Evolutionary conservation across 106 monocot species (phyloP).

Genomic region (Platanthera guangdongensis): DNA sequence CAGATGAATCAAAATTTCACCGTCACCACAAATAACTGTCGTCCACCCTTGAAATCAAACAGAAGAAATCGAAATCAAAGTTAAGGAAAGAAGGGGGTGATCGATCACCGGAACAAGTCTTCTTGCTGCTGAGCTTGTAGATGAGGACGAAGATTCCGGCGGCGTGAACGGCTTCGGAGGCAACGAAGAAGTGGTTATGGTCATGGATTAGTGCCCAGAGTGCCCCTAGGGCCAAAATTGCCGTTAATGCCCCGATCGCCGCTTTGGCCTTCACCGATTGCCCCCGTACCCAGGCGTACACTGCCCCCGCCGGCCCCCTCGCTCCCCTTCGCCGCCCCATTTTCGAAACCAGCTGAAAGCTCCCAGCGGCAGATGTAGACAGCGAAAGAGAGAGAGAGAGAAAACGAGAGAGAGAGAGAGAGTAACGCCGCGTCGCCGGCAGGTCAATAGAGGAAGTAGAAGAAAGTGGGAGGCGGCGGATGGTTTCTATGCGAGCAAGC

Average conservation of each 20-base stretch:
- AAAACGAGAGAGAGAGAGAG: too few species aligned
- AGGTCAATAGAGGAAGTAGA: too few species aligned
- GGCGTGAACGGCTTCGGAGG: constrained; percentile 14
- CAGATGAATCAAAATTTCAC: not conserved
- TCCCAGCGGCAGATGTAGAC: too few species aligned
- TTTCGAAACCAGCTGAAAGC: too few species aligned
- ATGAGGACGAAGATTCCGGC: constrained; percentile 21
- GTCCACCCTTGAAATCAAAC: not conserved
- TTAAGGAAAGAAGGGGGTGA: not conserved
- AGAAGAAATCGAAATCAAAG: not conserved
- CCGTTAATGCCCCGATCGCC: constrained; percentile 2
- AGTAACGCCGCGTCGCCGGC: too few species aligned
- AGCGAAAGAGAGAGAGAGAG: too few species aligned
- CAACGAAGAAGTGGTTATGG: constrained; percentile 13
- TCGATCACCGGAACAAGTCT: constrained; percentile 15
- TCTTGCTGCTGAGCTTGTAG: constrained; percentile 12
- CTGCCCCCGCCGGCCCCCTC: constrained; percentile 4
- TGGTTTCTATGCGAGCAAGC: too few species aligned
- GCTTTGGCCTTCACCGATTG: constrained; percentile 17
- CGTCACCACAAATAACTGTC: not conserved
- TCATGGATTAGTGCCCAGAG: not conserved
- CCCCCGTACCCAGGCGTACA: constrained; percentile 10
- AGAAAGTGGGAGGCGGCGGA: too few species aligned
- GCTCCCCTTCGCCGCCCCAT: constrained; percentile 16
- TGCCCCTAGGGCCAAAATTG: not conserved